Conservation (phyloP, 2,329 filamentous ascomycete species). For the Phaeoacremonium minimum region DNA sequence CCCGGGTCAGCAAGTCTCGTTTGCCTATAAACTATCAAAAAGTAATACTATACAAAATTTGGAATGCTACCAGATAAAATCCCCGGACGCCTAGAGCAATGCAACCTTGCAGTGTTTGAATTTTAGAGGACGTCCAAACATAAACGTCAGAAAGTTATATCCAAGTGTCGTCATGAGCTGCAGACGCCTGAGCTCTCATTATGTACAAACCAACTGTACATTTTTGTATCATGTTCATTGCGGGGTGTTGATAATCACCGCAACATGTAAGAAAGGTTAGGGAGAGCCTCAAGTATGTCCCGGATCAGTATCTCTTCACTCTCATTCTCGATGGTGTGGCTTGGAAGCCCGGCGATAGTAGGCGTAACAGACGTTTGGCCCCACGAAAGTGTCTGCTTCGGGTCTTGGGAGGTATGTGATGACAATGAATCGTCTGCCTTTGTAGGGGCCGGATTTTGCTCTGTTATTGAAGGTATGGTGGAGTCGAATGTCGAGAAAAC, state of each 20-base stretch:
- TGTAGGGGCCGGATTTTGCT: conserved; percentile 6
- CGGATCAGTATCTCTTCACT: conserved; percentile 10
- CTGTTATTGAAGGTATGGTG: conserved; percentile 2
- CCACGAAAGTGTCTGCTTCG: conserved; percentile 3
- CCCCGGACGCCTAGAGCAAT: no score
- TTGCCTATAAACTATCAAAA: no score
- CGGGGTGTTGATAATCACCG: conserved; percentile 13
- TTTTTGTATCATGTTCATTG: no score
- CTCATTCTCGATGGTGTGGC: conserved; percentile 2
- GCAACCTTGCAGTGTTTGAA: no score
- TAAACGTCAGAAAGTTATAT: no score
- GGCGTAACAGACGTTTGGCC: conserved; percentile 2
- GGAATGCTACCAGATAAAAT: no score
- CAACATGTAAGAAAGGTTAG: conserved; percentile 29
- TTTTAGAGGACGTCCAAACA: no score
- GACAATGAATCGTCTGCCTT: conserved; percentile 7
- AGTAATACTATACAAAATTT: no score
- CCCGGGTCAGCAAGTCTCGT: no score
- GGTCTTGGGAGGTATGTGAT: conserved; percentile 5
- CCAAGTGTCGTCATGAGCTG: no score
- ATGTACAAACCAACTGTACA: no score
- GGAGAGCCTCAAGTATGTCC: conserved; percentile 18
- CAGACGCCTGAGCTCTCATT: no score
- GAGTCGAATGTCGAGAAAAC: not conserved
- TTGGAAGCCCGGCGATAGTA: not conserved